Conservation (phyloP, 805 yeast species). For the Wickerhamiella sergipiensis region DNA sequence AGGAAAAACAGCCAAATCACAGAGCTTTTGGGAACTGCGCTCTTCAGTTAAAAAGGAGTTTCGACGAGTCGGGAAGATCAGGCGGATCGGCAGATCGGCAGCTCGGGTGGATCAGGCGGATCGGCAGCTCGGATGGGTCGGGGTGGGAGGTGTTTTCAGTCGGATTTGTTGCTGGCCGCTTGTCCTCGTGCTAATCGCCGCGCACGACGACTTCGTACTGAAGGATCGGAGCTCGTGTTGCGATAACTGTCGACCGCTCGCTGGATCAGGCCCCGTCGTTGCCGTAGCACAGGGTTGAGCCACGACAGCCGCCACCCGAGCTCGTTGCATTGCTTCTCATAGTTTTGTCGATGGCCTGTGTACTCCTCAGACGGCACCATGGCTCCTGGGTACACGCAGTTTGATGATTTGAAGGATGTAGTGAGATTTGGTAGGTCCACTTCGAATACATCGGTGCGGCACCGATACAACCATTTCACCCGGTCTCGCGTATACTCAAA, state of each 20-base stretch:
- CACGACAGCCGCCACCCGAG: constrained; percentile 37
- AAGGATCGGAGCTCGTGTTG: constrained; percentile 31
- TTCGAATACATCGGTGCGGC: constrained; percentile 25
- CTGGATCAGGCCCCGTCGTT: constrained; percentile 35
- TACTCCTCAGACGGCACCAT: constrained; percentile 30
- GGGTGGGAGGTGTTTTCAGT: no score
- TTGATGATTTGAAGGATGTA: constrained; percentile 25
- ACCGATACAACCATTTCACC: constrained; percentile 19
- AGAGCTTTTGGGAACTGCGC: no score
- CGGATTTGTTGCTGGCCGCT: no score
- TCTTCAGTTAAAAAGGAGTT: no score
- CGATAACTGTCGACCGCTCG: constrained; percentile 42
- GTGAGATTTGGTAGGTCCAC: constrained; percentile 19
- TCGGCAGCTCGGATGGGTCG: no score
- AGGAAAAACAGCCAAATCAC: no score
- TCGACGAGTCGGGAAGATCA: no score
- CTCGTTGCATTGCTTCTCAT: constrained; percentile 35
- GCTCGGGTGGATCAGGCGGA: no score
- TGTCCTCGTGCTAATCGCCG: constrained; percentile 16
- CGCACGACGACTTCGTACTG: constrained; percentile 32
- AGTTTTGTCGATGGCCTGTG: constrained; percentile 32
- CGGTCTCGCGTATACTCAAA: constrained; percentile 25
- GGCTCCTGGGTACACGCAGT: constrained; percentile 39
- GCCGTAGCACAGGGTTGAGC: constrained; percentile 31
- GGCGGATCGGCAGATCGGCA: no score